Conservation (phyloP, 208 protist genomes). For the Acanthamoeba lenticulata region DNA sequence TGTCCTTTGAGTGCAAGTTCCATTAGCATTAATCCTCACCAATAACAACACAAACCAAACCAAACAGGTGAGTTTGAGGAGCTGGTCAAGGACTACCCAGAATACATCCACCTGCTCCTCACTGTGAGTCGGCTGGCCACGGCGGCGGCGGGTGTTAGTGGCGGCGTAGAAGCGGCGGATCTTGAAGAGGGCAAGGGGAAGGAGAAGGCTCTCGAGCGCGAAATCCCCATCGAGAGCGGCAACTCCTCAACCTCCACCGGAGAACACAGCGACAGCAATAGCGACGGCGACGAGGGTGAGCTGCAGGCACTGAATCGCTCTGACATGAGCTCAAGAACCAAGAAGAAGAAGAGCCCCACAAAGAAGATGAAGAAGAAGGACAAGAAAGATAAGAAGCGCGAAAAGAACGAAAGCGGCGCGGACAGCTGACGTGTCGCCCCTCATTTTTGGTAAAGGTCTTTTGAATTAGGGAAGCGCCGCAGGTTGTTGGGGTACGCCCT, state of each 20-base stretch:
- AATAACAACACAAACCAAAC: too few relatives aligned
- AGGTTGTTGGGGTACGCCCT: not conserved
- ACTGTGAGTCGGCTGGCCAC: not conserved
- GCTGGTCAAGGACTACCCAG: not conserved
- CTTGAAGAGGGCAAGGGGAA: not conserved
- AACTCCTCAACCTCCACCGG: not conserved
- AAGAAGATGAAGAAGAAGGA: not conserved
- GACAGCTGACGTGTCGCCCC: not conserved
- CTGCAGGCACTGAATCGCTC: not conserved
- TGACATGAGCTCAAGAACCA: not conserved
- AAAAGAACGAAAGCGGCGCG: not conserved
- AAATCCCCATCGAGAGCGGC: not conserved
- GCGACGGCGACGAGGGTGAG: not conserved
- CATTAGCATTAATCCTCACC: not conserved
- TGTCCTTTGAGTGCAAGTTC: not conserved
- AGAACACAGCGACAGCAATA: not conserved
- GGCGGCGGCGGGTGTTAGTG: not conserved
- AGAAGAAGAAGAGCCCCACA: not conserved
- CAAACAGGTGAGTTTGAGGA: not conserved
- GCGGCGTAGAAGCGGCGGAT: not conserved
- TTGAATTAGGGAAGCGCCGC: not conserved
- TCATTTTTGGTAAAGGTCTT: not conserved
- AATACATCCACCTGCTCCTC: conserved; percentile 5
- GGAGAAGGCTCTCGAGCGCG: not conserved
- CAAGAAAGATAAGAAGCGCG: not conserved